Percentiles rank a stretch among this genome's conserved stretches.
Conservation (phyloP, 208 protist species). For the Leishmania martiniquensis region DNA sequence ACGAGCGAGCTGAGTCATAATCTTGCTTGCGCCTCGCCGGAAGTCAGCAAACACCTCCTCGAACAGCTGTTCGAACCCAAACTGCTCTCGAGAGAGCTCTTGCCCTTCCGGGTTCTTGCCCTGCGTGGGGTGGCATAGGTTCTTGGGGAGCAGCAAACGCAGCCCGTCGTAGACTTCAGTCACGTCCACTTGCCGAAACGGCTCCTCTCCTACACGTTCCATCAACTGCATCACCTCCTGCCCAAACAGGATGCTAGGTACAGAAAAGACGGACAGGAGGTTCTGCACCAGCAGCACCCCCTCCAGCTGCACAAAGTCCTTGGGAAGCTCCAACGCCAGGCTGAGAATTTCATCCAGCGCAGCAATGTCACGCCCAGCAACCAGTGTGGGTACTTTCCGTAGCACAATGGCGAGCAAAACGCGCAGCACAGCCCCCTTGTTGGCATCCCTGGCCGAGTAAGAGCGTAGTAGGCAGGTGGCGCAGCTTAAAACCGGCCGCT, state of each 20-base stretch:
- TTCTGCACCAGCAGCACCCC: constrained; percentile 26
- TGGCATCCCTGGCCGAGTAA: constrained; percentile 21
- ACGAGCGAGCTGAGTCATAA: constrained; percentile 47
- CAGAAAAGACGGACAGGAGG: constrained; percentile 42
- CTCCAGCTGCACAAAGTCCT: constrained; percentile 44
- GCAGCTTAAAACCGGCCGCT: constrained; percentile 39
- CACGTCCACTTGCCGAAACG: constrained; percentile 35
- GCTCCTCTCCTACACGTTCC: constrained; percentile 38
- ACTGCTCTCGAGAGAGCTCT: constrained; percentile 64
- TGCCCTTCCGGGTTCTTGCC: constrained; percentile 46
- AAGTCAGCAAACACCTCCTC: constrained; percentile 67
- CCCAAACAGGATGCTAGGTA: constrained; percentile 82
- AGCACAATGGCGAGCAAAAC: constrained; percentile 38
- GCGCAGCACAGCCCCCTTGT: constrained; percentile 28
- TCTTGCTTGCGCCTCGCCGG: constrained; percentile 40
- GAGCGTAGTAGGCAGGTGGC: constrained; percentile 42
- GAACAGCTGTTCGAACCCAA: constrained; percentile 56
- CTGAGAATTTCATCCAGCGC: constrained; percentile 49
- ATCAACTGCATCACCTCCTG: constrained; percentile 44
- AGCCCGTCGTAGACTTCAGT: constrained; percentile 44
- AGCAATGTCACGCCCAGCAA: constrained; percentile 33
- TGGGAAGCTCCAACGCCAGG: constrained; percentile 47
- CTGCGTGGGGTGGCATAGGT: constrained; percentile 57
- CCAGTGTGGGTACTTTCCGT: constrained; percentile 20
- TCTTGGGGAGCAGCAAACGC: constrained; percentile 52